These are phyloP conservation scores for Odontarrhena argentea DNA, from an alignment of 345 rosid genomes.

Conservation along the genomic window DNA sequence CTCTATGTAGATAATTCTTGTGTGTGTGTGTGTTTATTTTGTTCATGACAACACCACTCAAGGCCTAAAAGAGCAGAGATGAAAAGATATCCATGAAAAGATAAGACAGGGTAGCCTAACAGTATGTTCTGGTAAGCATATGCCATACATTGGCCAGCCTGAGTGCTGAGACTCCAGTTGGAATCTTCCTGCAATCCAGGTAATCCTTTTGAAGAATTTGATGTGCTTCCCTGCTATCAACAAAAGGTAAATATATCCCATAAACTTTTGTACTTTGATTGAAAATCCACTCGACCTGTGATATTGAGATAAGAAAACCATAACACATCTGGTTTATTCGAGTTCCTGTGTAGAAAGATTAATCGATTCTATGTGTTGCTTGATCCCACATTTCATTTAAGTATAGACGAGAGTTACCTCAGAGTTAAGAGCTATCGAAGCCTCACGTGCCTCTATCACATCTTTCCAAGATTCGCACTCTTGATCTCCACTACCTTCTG, in stretches of 20 bases:
- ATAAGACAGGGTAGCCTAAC: slow-evolving; percentile 23
- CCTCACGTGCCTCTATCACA: slow-evolving; percentile 49
- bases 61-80: too few species aligned
- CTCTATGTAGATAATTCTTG: too few species aligned
- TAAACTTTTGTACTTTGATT: neutral
- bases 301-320: slow-evolving; percentile 6
- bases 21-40: too few species aligned
- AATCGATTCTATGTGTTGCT: neutral
- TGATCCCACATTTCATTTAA: slow-evolving; percentile 13
- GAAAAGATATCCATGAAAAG: neutral
- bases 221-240: slow-evolving; percentile 50
- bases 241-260: slow-evolving; percentile 1
- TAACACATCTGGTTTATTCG: neutral
- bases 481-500: slow-evolving; percentile 43
- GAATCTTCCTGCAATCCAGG: slow-evolving; percentile 43
- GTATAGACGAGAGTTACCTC: slow-evolving; percentile 42
- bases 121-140: slow-evolving; percentile 10
- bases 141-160: slow-evolving; percentile 32
- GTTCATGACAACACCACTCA: too few species aligned
- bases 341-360: neutral
- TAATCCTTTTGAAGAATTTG: slow-evolving; percentile 41
- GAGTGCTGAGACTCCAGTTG: slow-evolving; percentile 32
- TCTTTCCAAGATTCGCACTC: slow-evolving; percentile 61
- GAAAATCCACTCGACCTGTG: slow-evolving; percentile 4
- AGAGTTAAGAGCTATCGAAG: slow-evolving; percentile 43